Conservation (phyloP, 768 basidiomycete species). For the Scleroderma citrinum region DNA sequence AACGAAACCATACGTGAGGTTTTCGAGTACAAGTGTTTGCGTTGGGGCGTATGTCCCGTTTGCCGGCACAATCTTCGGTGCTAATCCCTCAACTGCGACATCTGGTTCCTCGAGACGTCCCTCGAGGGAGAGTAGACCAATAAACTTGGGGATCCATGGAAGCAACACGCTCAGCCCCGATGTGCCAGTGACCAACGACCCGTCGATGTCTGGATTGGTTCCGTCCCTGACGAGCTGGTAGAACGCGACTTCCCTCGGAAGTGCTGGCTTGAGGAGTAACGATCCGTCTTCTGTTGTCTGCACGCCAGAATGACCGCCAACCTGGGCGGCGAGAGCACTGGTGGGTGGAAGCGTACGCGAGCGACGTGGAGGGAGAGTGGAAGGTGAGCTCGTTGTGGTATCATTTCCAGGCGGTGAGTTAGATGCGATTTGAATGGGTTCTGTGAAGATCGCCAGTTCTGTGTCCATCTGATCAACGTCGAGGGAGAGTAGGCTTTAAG, state of each 20-base stretch:
- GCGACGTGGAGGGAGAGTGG: slow-evolving; percentile 1
- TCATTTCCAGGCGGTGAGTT: no score
- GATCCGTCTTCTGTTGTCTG: slow-evolving; percentile 63
- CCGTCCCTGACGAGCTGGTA: slow-evolving; percentile 47
- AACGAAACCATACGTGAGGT: slow-evolving; percentile 64
- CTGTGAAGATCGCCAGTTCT: no score
- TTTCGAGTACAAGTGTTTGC: slow-evolving; percentile 83
- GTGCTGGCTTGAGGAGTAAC: slow-evolving; percentile 75
- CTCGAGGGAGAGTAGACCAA: slow-evolving; percentile 74
- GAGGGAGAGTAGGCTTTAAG: no score
- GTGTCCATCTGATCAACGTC: no score
- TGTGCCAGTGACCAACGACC: slow-evolving; percentile 14
- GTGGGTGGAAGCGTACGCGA: slow-evolving; percentile 17
- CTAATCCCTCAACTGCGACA: background rate
- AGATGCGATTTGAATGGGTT: no score
- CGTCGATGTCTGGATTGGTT: slow-evolving; percentile 29
- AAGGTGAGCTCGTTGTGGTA: no score
- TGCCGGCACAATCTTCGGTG: slow-evolving; percentile 13
- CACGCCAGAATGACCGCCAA: slow-evolving; percentile 80
- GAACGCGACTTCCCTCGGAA: slow-evolving; percentile 60
- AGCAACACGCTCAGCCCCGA: slow-evolving; percentile 29
- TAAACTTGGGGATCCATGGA: slow-evolving; percentile 67
- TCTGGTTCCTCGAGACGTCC: slow-evolving; percentile 30
- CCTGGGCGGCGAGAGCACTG: slow-evolving; percentile 50
- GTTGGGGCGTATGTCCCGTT: slow-evolving; percentile 41